Evolutionary conservation across 2,329 filamentous ascomycete genomes (phyloP), one percentile per base, ranked within the genome.

Genomic region (Talaromyces albobiverticillius): DNA sequence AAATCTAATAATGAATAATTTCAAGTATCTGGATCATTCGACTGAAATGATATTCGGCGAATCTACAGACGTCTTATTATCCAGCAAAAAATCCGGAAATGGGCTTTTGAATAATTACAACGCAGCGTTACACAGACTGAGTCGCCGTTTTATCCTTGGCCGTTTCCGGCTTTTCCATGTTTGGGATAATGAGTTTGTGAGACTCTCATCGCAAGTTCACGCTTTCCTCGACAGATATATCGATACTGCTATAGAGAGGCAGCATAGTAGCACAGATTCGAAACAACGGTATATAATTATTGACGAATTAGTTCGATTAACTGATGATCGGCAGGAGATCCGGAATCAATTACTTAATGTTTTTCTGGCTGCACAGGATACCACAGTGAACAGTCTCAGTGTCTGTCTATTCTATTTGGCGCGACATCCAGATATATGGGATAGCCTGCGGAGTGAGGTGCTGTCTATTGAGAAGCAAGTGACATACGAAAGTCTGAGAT

Each of bases 321-420:
- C 20, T 32, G 23, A 31, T 31, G 23, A 46, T 26, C 41, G 41
- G 5, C 42, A 41, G 25, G 32, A 46, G 11, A 46, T 46, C 10
- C 25, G 43, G 57, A 72, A 70, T 22, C 77, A 81, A 56, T 65
- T 79, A 7, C 67, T 81, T 38, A 79, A 79, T 58, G 76, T 81
- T 54, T 70, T 82, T 8, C 69, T 81, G 6, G 79, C 79, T 2
- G 78, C 78, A 18, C 74, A 78, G 14, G 80, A 82, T 60, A 82
- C 80, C 1, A 82, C 79, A 2, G 74, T 65, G 13, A 56, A 59
- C 3, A 52, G 64, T 1, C 57, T 68, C 4, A 60, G 71, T 6
- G 72, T 66, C 6, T 65, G 71, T 3, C 71, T 78, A 26, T 70
- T 70, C 31, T 69, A 71, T 55, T 62, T 73, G 5, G 75, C 69